Conservation (phyloP, 129 eudicot species). For the Logfia minima region DNA sequence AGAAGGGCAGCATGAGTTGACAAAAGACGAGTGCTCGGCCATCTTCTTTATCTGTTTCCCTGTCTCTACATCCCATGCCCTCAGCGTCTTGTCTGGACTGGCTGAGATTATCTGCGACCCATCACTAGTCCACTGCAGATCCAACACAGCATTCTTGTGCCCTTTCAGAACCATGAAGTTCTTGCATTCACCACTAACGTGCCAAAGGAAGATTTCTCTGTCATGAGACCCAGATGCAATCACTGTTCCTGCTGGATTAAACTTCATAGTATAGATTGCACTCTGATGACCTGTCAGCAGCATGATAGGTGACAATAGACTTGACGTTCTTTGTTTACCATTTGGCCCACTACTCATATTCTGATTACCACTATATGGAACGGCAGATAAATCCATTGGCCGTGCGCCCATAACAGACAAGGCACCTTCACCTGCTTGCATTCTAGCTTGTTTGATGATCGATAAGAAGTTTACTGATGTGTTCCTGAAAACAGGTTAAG, state of each 20-base stretch:
- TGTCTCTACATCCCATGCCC: conserved; percentile 97
- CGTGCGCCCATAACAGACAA: conserved; percentile 66
- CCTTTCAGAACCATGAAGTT: conserved; percentile 90
- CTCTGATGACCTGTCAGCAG: conserved; percentile 83
- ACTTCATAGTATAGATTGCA: conserved; percentile 79
- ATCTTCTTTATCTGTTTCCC: conserved; percentile 89
- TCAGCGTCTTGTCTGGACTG: conserved; percentile 82
- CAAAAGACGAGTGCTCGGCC: conserved; percentile 84
- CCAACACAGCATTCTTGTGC: conserved; percentile 86
- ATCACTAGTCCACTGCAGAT: conserved; percentile 83
- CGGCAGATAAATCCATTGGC: conserved; percentile 62
- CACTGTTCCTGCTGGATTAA: conserved; percentile 78
- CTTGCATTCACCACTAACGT: conserved; percentile 83
- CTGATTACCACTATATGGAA: conserved; percentile 42
- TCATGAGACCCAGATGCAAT: conserved; percentile 93
- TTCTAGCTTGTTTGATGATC: conserved; percentile 27
- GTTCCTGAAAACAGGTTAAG: not conserved
- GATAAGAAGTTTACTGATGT: not conserved
- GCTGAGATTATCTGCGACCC: conserved; percentile 86
- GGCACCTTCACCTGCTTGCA: conserved; percentile 71
- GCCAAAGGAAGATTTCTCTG: conserved; percentile 84
- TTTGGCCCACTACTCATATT: conserved; percentile 41
- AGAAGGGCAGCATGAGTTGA: conserved; percentile 90
- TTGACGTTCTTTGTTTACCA: conserved; percentile 72
- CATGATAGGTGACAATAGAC: conserved; percentile 89